These are phyloP conservation scores for Myxozyma melibiosi DNA, from an alignment of 805 yeast genomes.

Conservation along the genomic window DNA sequence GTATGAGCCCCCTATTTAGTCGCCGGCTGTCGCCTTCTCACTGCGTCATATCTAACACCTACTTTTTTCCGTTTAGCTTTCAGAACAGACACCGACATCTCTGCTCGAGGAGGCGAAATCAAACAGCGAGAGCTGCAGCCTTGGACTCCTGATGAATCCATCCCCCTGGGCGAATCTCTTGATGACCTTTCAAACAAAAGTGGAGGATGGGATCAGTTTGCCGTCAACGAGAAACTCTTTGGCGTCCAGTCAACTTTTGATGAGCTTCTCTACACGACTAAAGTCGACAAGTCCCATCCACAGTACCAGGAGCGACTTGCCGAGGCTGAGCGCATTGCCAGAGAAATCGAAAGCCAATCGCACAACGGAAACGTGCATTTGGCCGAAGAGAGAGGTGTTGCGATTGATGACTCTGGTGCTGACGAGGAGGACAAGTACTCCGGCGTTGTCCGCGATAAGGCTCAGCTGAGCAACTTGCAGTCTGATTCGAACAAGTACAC, in stretches of 20 bases:
- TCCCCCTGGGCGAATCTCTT: constrained; percentile 37
- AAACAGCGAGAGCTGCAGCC: constrained; percentile 74
- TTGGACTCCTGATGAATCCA: constrained; percentile 76
- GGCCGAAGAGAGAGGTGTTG: constrained; percentile 85
- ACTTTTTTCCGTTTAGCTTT: constrained; percentile 47
- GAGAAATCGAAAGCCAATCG: constrained; percentile 73
- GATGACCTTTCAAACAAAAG: constrained; percentile 43
- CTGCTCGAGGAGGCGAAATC: constrained; percentile 48
- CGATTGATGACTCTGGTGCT: constrained; percentile 76
- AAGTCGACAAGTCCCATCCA: constrained; percentile 68
- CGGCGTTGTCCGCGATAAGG: constrained; percentile 67
- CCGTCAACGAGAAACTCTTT: constrained; percentile 83
- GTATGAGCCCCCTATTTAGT: constrained; percentile 24
- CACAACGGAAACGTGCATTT: constrained; percentile 71
- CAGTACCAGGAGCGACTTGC: constrained; percentile 65
- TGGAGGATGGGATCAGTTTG: constrained; percentile 86
- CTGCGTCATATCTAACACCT: no score
- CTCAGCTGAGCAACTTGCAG: constrained; percentile 13
- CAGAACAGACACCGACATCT: constrained; percentile 85
- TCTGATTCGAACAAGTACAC: constrained; percentile 15
- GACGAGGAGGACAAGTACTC: constrained; percentile 97
- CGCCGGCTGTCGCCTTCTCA: no score
- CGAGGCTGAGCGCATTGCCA: constrained; percentile 77
- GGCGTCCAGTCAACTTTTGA: constrained; percentile 84
- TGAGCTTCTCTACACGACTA: constrained; percentile 85